These are phyloP conservation scores for Aspergillus fumigatiaffinis DNA, from an alignment of 2,329 filamentous ascomycete species.

Conservation along the genomic window DNA sequence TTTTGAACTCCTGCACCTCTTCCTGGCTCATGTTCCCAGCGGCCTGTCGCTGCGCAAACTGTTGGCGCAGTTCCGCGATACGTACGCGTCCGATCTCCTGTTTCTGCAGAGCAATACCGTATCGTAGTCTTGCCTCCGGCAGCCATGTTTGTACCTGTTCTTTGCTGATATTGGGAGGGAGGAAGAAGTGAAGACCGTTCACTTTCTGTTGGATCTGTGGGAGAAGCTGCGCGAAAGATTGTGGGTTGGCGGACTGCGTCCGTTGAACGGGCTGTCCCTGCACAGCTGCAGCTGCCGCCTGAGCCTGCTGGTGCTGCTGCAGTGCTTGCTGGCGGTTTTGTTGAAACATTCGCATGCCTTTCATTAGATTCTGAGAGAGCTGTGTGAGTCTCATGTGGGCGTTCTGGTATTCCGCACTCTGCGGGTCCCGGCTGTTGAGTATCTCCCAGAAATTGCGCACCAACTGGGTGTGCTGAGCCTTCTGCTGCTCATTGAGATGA, in stretches of 20 bases:
- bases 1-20: constrained; percentile 42
- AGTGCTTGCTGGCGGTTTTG: constrained; percentile 35
- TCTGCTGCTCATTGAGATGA: constrained; percentile 52
- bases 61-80: constrained; percentile 39
- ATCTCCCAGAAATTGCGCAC: constrained; percentile 54
- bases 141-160: constrained; percentile 45
- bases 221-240: constrained; percentile 40
- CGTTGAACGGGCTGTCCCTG: constrained; percentile 26
- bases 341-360: constrained; percentile 47
- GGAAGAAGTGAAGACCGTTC: constrained; percentile 41
- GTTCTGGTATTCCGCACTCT: constrained; percentile 47
- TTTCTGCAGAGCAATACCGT: constrained; percentile 47
- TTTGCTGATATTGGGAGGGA: constrained; percentile 43
- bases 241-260: constrained; percentile 34
- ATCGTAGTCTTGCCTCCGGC: constrained; percentile 44
- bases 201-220: constrained; percentile 47
- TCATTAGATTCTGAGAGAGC: constrained; percentile 50
- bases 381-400: constrained; percentile 51
- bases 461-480: constrained; percentile 52
- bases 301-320: constrained; percentile 27
- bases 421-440: constrained; percentile 46
- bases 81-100: constrained; percentile 45
- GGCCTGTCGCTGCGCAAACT: constrained; percentile 35
- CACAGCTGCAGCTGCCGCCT: constrained; percentile 15
- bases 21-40: constrained; percentile 39